A percentile compares a stretch with the other conserved stretches of the same genome.
These are phyloP conservation scores for Setomelanomma holmii DNA, from an alignment of 2,329 filamentous ascomycete genomes.

Conservation along the genomic window DNA sequence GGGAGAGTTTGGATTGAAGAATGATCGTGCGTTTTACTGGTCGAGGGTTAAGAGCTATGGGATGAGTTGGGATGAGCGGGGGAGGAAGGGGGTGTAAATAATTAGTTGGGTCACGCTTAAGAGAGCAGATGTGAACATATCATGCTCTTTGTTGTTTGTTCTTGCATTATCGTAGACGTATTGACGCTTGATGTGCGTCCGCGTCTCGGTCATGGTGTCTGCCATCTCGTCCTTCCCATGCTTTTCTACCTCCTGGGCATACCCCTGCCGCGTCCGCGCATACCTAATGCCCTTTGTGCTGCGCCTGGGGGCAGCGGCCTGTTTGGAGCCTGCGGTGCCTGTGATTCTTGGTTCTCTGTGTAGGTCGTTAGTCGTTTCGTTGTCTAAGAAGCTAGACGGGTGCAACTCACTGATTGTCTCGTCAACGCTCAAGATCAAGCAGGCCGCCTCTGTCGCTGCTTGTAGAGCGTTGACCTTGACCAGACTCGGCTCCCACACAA, in stretches of 20 bases:
- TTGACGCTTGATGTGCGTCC: slow-evolving; percentile 16
- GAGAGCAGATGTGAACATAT: background rate
- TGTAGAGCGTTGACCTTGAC: slow-evolving; percentile 98
- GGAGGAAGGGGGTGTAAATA: slow-evolving; percentile 13
- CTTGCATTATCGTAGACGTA: slow-evolving; percentile 44
- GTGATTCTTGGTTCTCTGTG: slow-evolving; percentile 87
- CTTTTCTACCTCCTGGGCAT: slow-evolving; percentile 77
- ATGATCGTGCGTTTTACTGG: slow-evolving; percentile 68
- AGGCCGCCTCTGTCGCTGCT: slow-evolving; percentile 93
- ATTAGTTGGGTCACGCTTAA: too few species aligned
- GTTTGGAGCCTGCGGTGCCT: slow-evolving; percentile 79
- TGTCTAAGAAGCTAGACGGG: background rate
- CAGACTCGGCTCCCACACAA: slow-evolving; percentile 96
- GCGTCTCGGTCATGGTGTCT: slow-evolving; percentile 34
- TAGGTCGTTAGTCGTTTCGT: slow-evolving; percentile 14
- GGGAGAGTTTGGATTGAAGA: slow-evolving; percentile 76
- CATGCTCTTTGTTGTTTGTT: slow-evolving; percentile 6
- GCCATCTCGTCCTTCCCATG: slow-evolving; percentile 3
- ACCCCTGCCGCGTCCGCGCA: slow-evolving; percentile 70
- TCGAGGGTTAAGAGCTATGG: slow-evolving; percentile 68
- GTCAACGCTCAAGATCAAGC: slow-evolving; percentile 93
- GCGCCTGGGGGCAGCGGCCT: slow-evolving; percentile 69
- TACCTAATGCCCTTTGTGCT: slow-evolving; percentile 85
- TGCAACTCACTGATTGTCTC: slow-evolving; percentile 89
- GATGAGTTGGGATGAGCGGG: slow-evolving; percentile 41